A percentile compares a stretch with the other conserved stretches of the same genome.
These are phyloP conservation scores for Cylindrotheca closterium DNA, from an alignment of 108 stramenopile species.

Conservation along the genomic window DNA sequence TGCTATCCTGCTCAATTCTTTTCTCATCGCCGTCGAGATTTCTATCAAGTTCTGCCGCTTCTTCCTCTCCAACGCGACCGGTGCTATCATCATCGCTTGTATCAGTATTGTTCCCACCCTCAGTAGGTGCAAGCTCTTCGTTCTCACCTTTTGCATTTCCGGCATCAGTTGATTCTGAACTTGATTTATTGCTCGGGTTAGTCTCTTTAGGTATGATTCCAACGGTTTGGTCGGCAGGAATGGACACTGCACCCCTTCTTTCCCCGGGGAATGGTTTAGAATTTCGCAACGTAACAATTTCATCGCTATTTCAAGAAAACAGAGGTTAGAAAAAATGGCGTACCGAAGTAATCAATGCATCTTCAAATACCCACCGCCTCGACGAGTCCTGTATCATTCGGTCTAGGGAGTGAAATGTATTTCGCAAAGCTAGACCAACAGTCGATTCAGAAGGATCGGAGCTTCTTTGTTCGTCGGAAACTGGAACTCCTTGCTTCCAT, in stretches of 20 bases:
- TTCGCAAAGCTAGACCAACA: conserved; percentile 61
- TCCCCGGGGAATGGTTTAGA: conserved; percentile 36
- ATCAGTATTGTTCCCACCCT: background rate
- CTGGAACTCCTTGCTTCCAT: conserved; percentile 32
- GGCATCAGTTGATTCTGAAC: background rate
- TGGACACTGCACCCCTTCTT: conserved; percentile 19
- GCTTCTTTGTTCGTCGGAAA: background rate
- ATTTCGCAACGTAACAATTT: conserved; percentile 31
- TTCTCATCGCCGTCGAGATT: conserved; percentile 25
- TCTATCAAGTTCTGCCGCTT: conserved; percentile 38
- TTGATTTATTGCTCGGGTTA: background rate
- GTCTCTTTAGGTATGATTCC: background rate
- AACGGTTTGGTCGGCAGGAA: conserved; percentile 3
- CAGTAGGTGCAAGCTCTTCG: background rate
- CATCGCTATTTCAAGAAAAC: conserved; percentile 34
- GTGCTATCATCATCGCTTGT: conserved; percentile 43
- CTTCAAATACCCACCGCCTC: conserved; percentile 33
- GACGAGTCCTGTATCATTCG: conserved; percentile 70
- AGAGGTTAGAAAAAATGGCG: too few relatives aligned
- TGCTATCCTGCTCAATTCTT: conserved; percentile 20
- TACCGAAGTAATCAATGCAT: too few relatives aligned
- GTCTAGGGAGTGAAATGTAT: conserved; percentile 81
- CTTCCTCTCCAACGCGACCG: conserved; percentile 40
- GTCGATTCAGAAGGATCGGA: conserved; percentile 12
- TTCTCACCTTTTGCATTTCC: background rate